phyloP scores from a whole-genome alignment of 495 filamentous ascomycete species.

The Trichoderma asperelloides region DNA sequence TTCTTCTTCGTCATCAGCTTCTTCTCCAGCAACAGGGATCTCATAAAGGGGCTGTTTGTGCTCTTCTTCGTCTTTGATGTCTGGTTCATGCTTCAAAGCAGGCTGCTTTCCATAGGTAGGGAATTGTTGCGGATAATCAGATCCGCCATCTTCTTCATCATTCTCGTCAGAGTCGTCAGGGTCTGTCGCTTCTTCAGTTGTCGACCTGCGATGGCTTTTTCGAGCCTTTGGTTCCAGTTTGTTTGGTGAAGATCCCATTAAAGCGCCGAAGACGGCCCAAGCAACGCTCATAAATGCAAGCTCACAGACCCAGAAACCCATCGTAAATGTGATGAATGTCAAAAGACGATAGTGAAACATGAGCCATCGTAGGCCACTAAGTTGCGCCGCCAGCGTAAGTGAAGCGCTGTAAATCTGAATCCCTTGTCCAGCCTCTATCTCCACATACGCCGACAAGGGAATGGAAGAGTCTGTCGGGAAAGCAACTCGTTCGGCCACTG shows the following conservation, averaged over 20 bases:
- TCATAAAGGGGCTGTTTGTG: conserved; percentile 8
- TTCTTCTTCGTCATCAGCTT: conserved; percentile 31
- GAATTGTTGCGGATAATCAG: conserved; percentile 40
- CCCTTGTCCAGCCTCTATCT: conserved; percentile 54
- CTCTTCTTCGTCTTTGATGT: conserved; percentile 19
- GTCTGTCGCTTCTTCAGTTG: background rate
- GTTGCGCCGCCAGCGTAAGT: conserved; percentile 59
- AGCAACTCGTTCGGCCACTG: conserved; percentile 61
- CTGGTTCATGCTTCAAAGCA: conserved; percentile 36
- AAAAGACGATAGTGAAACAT: conserved; percentile 74
- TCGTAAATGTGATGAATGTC: conserved; percentile 57
- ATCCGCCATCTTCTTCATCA: conserved; percentile 17
- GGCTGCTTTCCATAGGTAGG: conserved; percentile 45
- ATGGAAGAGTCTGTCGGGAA: conserved; percentile 52
- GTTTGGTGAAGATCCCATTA: conserved; percentile 23
- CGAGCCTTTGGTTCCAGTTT: background rate
- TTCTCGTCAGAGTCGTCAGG: conserved; percentile 19
- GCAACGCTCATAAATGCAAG: conserved; percentile 50
- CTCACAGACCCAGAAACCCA: conserved; percentile 64
- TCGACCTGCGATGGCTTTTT: background rate
- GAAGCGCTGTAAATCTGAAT: conserved; percentile 67
- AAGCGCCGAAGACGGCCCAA: conserved; percentile 36
- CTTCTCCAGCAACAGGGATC: conserved; percentile 15
- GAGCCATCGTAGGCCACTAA: conserved; percentile 69
- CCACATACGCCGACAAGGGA: conserved; percentile 50